Conservation (phyloP, 495 filamentous ascomycete species). For the Hypoxylon fuscum region DNA sequence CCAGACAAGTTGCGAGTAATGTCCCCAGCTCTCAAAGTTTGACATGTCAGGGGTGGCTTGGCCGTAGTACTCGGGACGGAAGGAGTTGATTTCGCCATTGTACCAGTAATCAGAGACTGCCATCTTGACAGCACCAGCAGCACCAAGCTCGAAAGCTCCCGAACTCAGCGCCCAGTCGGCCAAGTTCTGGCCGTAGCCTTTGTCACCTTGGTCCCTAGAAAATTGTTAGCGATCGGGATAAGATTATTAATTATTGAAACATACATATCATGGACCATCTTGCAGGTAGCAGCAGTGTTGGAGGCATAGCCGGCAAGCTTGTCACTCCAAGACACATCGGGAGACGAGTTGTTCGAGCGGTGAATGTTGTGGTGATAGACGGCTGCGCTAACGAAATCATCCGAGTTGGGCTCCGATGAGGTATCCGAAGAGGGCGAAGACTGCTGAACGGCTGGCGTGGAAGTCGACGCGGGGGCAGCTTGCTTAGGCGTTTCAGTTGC, state of each 20-base stretch:
- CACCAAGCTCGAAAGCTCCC: conserved; percentile 41
- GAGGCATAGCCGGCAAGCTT: conserved; percentile 69
- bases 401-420: conserved; percentile 27
- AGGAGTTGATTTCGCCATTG: conserved; percentile 72
- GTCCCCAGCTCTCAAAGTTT: conserved; percentile 77
- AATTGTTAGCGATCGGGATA: conserved; percentile 31
- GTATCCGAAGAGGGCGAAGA: conserved; percentile 5
- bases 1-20: conserved; percentile 95
- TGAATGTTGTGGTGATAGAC: conserved; percentile 85
- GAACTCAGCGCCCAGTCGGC: conserved; percentile 55
- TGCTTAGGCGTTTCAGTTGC: conserved; percentile 25
- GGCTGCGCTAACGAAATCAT: conserved; percentile 57
- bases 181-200: conserved; percentile 88
- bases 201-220: conserved; percentile 59
- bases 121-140: conserved; percentile 61
- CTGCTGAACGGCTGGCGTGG: background rate
- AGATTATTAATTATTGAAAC: conserved; percentile 42
- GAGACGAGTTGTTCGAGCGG: conserved; percentile 82
- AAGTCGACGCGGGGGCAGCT: conserved; percentile 22
- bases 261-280: conserved; percentile 81
- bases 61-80: conserved; percentile 51
- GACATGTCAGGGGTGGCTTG: conserved; percentile 60
- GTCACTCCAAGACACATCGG: conserved; percentile 68
- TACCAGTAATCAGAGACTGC: conserved; percentile 84
- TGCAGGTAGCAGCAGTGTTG: conserved; percentile 61